Evolutionary conservation across 1,284 basidiomycete species (phyloP).

Genomic region (Puccinia novopanici): DNA sequence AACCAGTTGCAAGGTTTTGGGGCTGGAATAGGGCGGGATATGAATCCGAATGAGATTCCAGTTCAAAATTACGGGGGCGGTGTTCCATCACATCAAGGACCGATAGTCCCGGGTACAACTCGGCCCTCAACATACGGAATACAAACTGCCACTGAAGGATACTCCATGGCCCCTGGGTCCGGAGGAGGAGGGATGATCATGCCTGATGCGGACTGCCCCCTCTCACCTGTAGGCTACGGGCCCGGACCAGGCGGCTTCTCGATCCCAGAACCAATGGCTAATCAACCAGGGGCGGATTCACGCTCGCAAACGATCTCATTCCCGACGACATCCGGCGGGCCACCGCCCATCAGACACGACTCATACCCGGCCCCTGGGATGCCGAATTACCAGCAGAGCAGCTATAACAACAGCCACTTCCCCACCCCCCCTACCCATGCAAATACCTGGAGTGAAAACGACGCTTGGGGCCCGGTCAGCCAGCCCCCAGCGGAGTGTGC

Average conservation of each 20-base stretch:
- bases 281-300: neutral
- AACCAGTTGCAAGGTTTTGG: slow-evolving; percentile 44
- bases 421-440: slow-evolving; percentile 1
- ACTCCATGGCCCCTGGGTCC: neutral
- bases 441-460: slow-evolving; percentile 15
- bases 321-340: neutral
- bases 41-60: slow-evolving; percentile 7
- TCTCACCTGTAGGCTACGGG: slow-evolving; percentile 22
- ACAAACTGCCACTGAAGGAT: neutral
- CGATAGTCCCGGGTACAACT: neutral
- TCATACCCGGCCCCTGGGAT: neutral
- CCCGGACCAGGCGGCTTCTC: slow-evolving; percentile 45
- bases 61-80: slow-evolving; percentile 5
- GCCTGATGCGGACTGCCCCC: slow-evolving; percentile 11
- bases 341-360: slow-evolving; percentile 27
- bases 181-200: slow-evolving; percentile 33
- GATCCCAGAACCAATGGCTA: slow-evolving; percentile 27
- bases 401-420: neutral
- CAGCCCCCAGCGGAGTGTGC: neutral
- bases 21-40: slow-evolving; percentile 41
- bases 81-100: neutral
- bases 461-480: neutral
- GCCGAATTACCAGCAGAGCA: slow-evolving; percentile 4
- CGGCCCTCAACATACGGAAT: neutral
- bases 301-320: slow-evolving; percentile 17